A percentile compares a stretch with the other conserved stretches of the same genome.
Evolutionary conservation across 164 flowering plant genomes (phyloP).

Genomic region (Liquidambar formosana): DNA sequence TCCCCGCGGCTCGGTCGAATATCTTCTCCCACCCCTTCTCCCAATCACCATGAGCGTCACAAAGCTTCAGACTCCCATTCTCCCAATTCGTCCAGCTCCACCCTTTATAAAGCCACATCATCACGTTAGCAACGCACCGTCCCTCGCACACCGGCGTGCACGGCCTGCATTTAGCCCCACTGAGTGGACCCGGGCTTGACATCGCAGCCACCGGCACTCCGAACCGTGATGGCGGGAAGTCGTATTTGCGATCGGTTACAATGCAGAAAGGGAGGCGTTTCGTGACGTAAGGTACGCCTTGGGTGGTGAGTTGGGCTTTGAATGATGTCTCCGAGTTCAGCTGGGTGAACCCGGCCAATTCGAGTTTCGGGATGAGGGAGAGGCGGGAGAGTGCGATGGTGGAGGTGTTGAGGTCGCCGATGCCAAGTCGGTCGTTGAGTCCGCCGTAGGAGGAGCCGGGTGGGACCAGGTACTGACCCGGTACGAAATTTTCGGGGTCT

Average conservation of each 20-base stretch:
- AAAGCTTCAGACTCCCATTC: slow-evolving; percentile 54
- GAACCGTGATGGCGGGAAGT: slow-evolving; percentile 56
- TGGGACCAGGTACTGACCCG: slow-evolving; percentile 68
- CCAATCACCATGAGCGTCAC: slow-evolving; percentile 80
- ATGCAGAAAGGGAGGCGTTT: slow-evolving; percentile 82
- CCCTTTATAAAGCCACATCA: slow-evolving; percentile 41
- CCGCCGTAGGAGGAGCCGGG: slow-evolving; percentile 79
- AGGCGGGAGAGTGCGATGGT: slow-evolving; percentile 86
- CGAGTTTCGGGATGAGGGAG: slow-evolving; percentile 71
- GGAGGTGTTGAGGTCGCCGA: slow-evolving; percentile 70
- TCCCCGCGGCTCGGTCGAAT: slow-evolving; percentile 64
- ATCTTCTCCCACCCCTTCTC: slow-evolving; percentile 73
- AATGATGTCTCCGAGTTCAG: slow-evolving; percentile 92
- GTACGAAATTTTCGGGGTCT: slow-evolving; percentile 49
- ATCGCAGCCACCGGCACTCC: slow-evolving; percentile 92
- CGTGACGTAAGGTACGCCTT: slow-evolving; percentile 33
- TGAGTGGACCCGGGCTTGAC: slow-evolving; percentile 74
- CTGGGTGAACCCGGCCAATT: slow-evolving; percentile 44
- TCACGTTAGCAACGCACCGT: slow-evolving; percentile 54
- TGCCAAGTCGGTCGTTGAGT: slow-evolving; percentile 89
- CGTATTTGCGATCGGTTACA: slow-evolving; percentile 64
- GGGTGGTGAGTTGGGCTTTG: slow-evolving; percentile 72
- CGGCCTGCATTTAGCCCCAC: slow-evolving; percentile 94
- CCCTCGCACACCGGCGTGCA: slow-evolving; percentile 66
- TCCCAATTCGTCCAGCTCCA: slow-evolving; percentile 93